These are phyloP conservation scores for Cutaneotrichosporon sp. DNA, from an alignment of 1,284 basidiomycete genomes.

Conservation along the genomic window DNA sequence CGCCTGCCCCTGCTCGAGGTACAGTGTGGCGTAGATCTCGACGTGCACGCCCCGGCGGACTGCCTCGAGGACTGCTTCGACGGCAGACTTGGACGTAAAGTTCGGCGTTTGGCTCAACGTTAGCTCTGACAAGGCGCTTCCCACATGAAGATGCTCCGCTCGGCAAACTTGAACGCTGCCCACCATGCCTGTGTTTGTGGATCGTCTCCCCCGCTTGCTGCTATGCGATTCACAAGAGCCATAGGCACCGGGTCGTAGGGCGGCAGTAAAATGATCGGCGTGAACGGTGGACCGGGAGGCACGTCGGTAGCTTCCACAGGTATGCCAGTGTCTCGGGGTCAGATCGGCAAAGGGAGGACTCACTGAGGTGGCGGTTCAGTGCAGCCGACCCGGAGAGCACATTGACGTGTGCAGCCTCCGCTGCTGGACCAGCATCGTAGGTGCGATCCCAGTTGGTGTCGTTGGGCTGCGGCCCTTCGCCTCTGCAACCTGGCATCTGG, in stretches of 20 bases:
- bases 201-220: constrained; percentile 57
- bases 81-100: constrained; percentile 66
- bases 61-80: constrained; percentile 64
- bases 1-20: constrained; percentile 69
- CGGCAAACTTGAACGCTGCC: constrained; percentile 64
- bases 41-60: constrained; percentile 64
- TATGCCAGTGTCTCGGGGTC: not conserved
- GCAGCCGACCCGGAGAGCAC: not conserved
- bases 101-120: constrained; percentile 62
- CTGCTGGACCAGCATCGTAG: not conserved
- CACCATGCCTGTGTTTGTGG: constrained; percentile 65
- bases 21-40: constrained; percentile 63
- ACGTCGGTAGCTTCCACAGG: not conserved
- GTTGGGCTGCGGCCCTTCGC: constrained; percentile 1
- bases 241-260: constrained; percentile 62
- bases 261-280: constrained; percentile 59
- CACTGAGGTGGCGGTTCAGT: not conserved
- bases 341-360: not conserved
- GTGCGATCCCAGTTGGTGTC: not conserved
- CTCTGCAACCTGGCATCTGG: constrained; percentile 23
- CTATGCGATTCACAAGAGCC: constrained; percentile 7
- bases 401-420: not conserved
- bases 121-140: not conserved
- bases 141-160: constrained; percentile 65
- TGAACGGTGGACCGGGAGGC: constrained; percentile 39